Evolutionary conservation across 768 basidiomycete genomes (phyloP).

Genomic region (Neoboletus subvelutipes): DNA sequence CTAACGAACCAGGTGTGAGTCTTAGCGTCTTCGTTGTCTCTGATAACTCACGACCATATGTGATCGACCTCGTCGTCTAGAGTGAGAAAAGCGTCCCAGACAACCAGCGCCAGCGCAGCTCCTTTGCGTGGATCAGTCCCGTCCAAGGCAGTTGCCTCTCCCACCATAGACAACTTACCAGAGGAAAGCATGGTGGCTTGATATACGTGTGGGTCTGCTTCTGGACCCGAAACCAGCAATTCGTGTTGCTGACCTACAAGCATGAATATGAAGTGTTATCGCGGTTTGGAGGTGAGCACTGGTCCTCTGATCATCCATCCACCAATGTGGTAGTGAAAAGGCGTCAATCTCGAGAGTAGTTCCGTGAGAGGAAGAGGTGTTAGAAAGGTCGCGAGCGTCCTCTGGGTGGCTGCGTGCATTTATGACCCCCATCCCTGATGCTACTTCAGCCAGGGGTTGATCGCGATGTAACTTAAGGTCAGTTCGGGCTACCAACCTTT

Average conservation of each 20-base stretch:
- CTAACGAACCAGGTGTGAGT: background rate
- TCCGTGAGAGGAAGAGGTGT: background rate
- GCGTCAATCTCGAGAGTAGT: background rate
- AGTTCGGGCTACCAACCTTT: background rate
- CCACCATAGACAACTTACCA: constrained; percentile 8
- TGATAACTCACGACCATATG: constrained; percentile 24
- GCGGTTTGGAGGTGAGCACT: background rate
- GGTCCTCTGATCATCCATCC: background rate
- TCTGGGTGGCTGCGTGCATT: background rate
- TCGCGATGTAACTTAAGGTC: background rate
- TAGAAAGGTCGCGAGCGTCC: too few species aligned
- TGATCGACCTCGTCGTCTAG: constrained; percentile 15
- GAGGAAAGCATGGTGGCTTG: constrained; percentile 6
- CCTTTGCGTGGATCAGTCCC: constrained; percentile 9
- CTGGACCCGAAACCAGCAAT: constrained; percentile 1
- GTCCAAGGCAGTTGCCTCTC: background rate
- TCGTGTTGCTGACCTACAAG: background rate
- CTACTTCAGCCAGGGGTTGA: background rate
- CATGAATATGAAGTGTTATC: constrained; percentile 3
- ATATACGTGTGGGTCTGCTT: background rate
- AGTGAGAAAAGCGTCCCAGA: constrained; percentile 20
- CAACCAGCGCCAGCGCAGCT: constrained; percentile 6
- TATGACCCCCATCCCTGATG: background rate
- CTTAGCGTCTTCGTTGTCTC: background rate
- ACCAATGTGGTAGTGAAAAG: background rate